phyloP scores from a whole-genome alignment of 108 stramenopile genomes.

The Cyclotella sp. region DNA sequence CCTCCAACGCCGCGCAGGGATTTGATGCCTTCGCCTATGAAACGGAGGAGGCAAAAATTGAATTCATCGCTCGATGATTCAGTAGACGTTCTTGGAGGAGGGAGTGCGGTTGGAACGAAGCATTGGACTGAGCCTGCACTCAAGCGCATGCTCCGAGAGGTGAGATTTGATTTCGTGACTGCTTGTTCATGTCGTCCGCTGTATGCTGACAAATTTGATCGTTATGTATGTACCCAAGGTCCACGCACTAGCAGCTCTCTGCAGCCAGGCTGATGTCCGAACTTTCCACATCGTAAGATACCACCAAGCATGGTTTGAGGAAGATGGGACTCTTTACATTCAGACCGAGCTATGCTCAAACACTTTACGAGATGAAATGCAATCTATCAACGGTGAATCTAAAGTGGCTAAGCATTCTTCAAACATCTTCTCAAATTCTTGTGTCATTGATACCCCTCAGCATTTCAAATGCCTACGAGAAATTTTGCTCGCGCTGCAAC shows the following conservation, averaged over 20 bases:
- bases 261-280: conserved; percentile 46
- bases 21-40: conserved; percentile 16
- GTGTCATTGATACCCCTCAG: conserved; percentile 16
- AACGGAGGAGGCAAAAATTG: conserved; percentile 49
- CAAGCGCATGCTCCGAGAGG: conserved; percentile 81
- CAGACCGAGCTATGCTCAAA: conserved; percentile 55
- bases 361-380: conserved; percentile 53
- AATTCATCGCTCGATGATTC: conserved; percentile 47
- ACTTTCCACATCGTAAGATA: conserved; percentile 62
- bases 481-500: conserved; percentile 61
- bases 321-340: conserved; percentile 54
- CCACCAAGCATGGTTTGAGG: conserved; percentile 58
- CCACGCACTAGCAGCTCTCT: conserved; percentile 51
- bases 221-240: conserved; percentile 63
- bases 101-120: conserved; percentile 18
- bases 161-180: conserved; percentile 3
- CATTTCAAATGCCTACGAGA: conserved; percentile 59
- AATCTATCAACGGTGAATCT: background rate
- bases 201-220: background rate
- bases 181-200: background rate
- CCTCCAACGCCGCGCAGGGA: conserved; percentile 37
- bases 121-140: conserved; percentile 46
- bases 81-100: conserved; percentile 5
- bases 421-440: background rate
- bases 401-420: background rate